Conservation (phyloP, 148 eudicot genomes). For the Diospyros lotus region DNA sequence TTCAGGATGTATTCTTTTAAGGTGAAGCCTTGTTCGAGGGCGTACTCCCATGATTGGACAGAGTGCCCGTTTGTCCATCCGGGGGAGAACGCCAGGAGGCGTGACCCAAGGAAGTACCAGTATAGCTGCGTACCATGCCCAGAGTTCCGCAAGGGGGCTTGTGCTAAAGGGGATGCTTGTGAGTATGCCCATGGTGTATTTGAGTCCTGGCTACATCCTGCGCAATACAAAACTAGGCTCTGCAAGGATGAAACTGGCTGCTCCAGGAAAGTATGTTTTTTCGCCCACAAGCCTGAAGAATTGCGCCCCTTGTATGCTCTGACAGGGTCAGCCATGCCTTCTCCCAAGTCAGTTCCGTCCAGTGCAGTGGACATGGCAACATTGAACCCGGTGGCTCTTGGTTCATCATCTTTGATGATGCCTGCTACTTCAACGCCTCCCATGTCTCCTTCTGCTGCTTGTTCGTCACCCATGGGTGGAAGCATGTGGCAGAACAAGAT, state of each 20-base stretch:
- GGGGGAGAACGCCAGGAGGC: slow-evolving; percentile 87
- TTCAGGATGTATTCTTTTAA: slow-evolving; percentile 90
- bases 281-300: slow-evolving; percentile 83
- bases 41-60: slow-evolving; percentile 96
- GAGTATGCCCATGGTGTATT: slow-evolving; percentile 97
- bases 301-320: slow-evolving; percentile 82
- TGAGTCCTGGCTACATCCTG: slow-evolving; percentile 96
- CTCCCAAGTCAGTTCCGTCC: slow-evolving; percentile 34
- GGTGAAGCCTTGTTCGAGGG: slow-evolving; percentile 93
- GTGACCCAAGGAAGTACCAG: slow-evolving; percentile 72
- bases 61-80: slow-evolving; percentile 98
- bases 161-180: slow-evolving; percentile 66
- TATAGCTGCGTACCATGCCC: slow-evolving; percentile 97
- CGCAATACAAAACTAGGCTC: slow-evolving; percentile 80
- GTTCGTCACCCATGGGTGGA: slow-evolving; percentile 57
- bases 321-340: slow-evolving; percentile 87
- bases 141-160: slow-evolving; percentile 76
- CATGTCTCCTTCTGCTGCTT: slow-evolving; percentile 56
- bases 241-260: slow-evolving; percentile 92
- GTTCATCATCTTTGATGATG: slow-evolving; percentile 27
- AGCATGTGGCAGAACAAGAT: slow-evolving; percentile 62
- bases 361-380: slow-evolving; percentile 26
- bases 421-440: slow-evolving; percentile 56
- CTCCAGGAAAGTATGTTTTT: slow-evolving; percentile 78
- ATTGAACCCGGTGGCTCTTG: slow-evolving; percentile 21